Conservation (phyloP, 192 early-diverging fungal genomes). For the Podila epigama region DNA sequence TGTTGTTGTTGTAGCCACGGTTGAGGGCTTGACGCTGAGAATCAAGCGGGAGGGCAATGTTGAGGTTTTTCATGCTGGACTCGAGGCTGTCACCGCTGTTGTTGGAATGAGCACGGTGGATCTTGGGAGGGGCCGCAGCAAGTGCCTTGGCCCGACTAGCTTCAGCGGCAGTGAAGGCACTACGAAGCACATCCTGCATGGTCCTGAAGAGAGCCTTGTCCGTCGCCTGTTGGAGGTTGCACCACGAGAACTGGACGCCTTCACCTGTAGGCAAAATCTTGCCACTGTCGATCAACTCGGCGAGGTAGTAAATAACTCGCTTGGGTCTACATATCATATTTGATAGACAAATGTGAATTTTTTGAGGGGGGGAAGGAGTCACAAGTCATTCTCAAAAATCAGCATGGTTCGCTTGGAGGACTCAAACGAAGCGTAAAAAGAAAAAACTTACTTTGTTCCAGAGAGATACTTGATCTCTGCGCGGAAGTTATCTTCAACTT, state of each 20-base stretch:
- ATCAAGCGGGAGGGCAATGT: constrained; percentile 56
- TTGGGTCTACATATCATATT: constrained; percentile 63
- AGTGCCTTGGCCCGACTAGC: constrained; percentile 51
- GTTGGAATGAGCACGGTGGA: constrained; percentile 46
- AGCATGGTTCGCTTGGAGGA: too few relatives aligned
- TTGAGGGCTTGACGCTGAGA: constrained; percentile 54
- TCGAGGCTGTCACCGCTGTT: constrained; percentile 51
- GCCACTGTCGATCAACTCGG: constrained; percentile 67
- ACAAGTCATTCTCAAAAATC: not conserved
- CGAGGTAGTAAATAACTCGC: constrained; percentile 80
- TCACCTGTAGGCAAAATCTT: constrained; percentile 68
- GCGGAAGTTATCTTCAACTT: constrained; percentile 74
- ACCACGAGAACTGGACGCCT: constrained; percentile 80
- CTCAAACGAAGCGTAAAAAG: not conserved
- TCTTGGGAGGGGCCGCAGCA: constrained; percentile 48
- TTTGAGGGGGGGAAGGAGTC: too few relatives aligned
- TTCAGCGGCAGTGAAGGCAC: constrained; percentile 72
- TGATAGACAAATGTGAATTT: too few relatives aligned
- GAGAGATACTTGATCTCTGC: constrained; percentile 84
- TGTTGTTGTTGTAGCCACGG: constrained; percentile 34
- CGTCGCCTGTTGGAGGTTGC: constrained; percentile 64
- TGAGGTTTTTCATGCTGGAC: constrained; percentile 54
- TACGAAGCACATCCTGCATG: constrained; percentile 85
- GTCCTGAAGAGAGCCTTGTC: constrained; percentile 76
- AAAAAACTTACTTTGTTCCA: constrained; percentile 62